Base-by-base conservation (phyloP, 2,329 filamentous ascomycete species). In the Fusarium xylarioides region DNA sequence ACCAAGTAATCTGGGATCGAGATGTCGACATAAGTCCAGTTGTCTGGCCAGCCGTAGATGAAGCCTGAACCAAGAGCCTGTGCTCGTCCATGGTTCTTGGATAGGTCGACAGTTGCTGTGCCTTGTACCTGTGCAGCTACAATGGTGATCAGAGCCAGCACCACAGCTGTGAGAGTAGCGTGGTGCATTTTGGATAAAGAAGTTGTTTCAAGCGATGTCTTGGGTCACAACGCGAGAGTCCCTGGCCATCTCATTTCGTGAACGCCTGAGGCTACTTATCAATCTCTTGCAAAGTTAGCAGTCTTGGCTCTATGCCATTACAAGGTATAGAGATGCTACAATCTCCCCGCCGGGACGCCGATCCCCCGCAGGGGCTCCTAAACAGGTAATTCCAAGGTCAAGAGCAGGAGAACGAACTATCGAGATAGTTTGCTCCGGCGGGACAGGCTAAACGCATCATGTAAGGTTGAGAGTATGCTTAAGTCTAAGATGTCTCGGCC, bases 31-130 rank as follows among this genome's bases (percentile, higher is more conserved):
- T 7, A 0, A 0, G 50, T 35, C 0, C 30, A 30, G 5, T 61
- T 61, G 3, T 56, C 50, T 9, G 58, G 58, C 50, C 50, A 57
- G 2, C 58, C 58, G 9, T 61, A 61, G 30, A 61, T 61, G 12
- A 61, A 61, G 0, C 58, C 58, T 37, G 58, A 61, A 0, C 37
- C 58, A 0, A 61, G 38, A 1, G 23, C 37, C 0, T 43, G 1
- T 3, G 49, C 9, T 4, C 2, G 10, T 11, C 58, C 58, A 23
- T 26, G 19, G 1, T 4, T 5, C 8, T 37, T 30, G 4, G 28
- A 14, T 1, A 61, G 7, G 50, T 57, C 26, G 2, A 61, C 30
- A 12, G 7, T 26, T 35, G 58, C 58, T 4, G 50, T 61, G 3
- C 50, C 50, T 34, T 55, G 35, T 26, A 26, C 26, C 7, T 55